Conservation (phyloP, 371 early-diverging fungal genomes). For the Mortierella sp. region DNA sequence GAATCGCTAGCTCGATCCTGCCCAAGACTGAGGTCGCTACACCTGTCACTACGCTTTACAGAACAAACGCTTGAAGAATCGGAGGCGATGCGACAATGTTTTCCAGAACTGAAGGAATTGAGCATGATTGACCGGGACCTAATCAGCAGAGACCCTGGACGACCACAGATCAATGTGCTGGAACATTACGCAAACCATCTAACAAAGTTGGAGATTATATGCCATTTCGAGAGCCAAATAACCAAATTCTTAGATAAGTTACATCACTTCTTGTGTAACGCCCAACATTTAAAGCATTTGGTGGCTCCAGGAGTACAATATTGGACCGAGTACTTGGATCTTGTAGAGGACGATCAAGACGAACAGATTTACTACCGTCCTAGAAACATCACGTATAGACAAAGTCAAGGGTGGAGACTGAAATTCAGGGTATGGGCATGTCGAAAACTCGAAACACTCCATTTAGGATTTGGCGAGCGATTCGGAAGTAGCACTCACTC, state of each 20-base stretch:
- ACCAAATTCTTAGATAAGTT: background rate
- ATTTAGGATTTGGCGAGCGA: conserved; percentile 9
- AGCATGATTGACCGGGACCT: conserved; percentile 3
- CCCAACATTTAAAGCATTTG: conserved; percentile 15
- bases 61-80: background rate
- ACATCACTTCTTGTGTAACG: conserved; percentile 11
- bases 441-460: conserved; percentile 12
- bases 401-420: background rate
- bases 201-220: conserved; percentile 7
- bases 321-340: conserved; percentile 15
- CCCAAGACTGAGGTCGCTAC: conserved; percentile 4
- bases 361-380: background rate
- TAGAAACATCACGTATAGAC: background rate
- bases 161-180: background rate
- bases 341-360: background rate
- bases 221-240: background rate
- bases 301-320: conserved; percentile 8
- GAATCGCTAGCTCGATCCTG: background rate
- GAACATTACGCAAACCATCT: conserved; percentile 10
- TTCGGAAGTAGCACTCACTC: background rate
- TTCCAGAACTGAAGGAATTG: conserved; percentile 3
- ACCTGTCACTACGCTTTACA: conserved; percentile 3
- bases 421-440: conserved; percentile 8
- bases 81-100: background rate
- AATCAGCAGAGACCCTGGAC: background rate